Percentiles rank a stretch among this genome's conserved stretches.
These are phyloP conservation scores for Aurinia saxatilis DNA, from an alignment of 345 rosid genomes.

Conservation along the genomic window DNA sequence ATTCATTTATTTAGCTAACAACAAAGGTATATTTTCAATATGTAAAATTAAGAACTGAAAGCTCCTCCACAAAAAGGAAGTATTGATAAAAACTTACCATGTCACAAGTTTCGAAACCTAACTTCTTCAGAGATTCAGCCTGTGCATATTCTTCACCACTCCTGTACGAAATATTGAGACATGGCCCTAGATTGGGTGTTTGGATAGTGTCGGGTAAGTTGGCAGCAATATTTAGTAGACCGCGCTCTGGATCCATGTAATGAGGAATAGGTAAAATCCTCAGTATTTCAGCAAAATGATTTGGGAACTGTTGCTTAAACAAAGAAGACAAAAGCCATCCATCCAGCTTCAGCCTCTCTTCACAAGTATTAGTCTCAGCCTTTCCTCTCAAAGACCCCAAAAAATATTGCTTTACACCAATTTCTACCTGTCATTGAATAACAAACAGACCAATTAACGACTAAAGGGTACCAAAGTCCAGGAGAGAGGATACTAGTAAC, in stretches of 20 bases:
- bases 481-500: not conserved
- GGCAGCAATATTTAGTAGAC: conserved; percentile 68
- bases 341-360: conserved; percentile 75
- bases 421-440: conserved; percentile 63
- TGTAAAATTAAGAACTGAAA: not conserved
- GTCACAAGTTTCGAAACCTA: conserved; percentile 66
- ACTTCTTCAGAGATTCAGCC: conserved; percentile 53
- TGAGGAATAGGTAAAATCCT: conserved; percentile 64
- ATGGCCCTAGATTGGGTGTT: conserved; percentile 68
- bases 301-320: conserved; percentile 77
- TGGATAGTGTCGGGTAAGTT: conserved; percentile 42
- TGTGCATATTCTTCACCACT: conserved; percentile 56
- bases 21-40: not conserved
- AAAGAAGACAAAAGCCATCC: conserved; percentile 82
- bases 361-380: conserved; percentile 47
- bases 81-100: conserved; percentile 41
- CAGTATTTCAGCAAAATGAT: conserved; percentile 64
- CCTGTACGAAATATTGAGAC: conserved; percentile 62
- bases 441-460: not conserved
- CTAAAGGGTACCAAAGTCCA: not conserved
- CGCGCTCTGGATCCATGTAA: conserved; percentile 72
- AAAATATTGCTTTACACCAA: conserved; percentile 61
- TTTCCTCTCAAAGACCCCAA: conserved; percentile 68
- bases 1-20: conserved; percentile 5
- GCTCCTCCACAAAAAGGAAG: not conserved